Conservation (phyloP, 148 eudicot species). For the Vaccinium darrowii region DNA sequence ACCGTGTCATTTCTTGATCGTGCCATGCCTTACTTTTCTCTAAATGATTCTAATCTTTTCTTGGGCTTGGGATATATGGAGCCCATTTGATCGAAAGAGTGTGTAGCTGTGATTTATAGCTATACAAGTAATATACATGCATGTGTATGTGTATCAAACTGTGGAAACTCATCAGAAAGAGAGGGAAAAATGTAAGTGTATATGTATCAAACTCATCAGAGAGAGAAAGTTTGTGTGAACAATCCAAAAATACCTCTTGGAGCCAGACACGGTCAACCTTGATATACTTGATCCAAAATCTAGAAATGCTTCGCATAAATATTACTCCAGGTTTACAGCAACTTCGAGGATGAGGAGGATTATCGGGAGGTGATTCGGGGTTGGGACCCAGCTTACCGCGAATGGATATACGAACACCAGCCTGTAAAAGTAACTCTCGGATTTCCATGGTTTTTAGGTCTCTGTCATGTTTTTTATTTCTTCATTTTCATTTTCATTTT, state of each 20-base stretch:
- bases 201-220: background rate
- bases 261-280: background rate
- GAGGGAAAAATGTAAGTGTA: background rate
- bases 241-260: background rate
- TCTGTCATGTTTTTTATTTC: background rate
- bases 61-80: too few relatives aligned
- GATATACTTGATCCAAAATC: background rate
- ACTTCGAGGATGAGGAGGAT: background rate
- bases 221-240: too few relatives aligned
- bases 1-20: too few relatives aligned
- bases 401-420: slow-evolving; percentile 14
- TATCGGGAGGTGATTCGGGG: background rate
- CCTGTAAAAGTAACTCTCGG: slow-evolving; percentile 28
- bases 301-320: background rate
- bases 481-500: too few relatives aligned
- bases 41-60: too few relatives aligned
- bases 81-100: too few relatives aligned
- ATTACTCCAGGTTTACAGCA: background rate
- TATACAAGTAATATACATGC: too few relatives aligned
- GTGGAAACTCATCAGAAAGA: background rate
- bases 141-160: too few relatives aligned
- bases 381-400: background rate
- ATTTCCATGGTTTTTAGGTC: slow-evolving; percentile 34
- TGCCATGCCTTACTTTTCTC: too few relatives aligned
- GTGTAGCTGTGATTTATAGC: too few relatives aligned